Evolutionary conservation across 1,284 basidiomycete genomes (phyloP).

Genomic region (Singerocomus inundabilis): DNA sequence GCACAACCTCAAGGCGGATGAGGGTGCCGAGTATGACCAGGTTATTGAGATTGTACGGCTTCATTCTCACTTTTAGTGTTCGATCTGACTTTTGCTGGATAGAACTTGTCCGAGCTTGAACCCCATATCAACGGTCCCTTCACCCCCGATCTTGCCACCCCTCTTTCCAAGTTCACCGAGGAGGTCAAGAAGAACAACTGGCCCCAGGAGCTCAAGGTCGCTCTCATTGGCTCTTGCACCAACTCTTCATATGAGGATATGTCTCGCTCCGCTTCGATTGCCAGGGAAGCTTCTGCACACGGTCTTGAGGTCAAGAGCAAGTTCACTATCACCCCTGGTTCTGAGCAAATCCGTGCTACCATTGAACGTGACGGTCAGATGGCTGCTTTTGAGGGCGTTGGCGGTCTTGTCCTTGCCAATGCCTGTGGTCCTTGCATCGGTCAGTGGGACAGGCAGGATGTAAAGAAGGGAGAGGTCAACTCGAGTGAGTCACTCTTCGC

Average conservation of each 20-base stretch:
- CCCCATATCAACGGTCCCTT: slow-evolving; percentile 99
- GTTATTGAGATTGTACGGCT: slow-evolving; percentile 82
- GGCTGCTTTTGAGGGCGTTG: slow-evolving; percentile 80
- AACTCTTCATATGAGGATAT: slow-evolving; percentile 99
- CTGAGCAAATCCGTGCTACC: slow-evolving; percentile 97
- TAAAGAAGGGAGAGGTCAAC: slow-evolving; percentile 96
- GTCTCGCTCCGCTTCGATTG: slow-evolving; percentile 95
- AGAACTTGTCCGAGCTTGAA: slow-evolving; percentile 96
- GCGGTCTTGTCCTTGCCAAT: slow-evolving; percentile 95
- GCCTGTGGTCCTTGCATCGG: slow-evolving; percentile 99
- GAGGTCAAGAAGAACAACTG: slow-evolving; percentile 96
- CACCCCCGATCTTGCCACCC: slow-evolving; percentile 94
- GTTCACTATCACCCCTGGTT: slow-evolving; percentile 98
- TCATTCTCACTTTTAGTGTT: neutral
- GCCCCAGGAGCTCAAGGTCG: slow-evolving; percentile 97
- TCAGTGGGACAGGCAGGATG: slow-evolving; percentile 97
- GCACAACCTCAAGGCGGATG: slow-evolving; percentile 90
- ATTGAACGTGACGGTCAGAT: slow-evolving; percentile 97
- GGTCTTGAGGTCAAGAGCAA: slow-evolving; percentile 89
- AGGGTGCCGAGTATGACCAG: slow-evolving; percentile 92
- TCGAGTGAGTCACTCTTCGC: slow-evolving; percentile 60
- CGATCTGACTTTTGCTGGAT: slow-evolving; percentile 1
- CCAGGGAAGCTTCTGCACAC: slow-evolving; percentile 82
- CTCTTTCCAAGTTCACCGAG: slow-evolving; percentile 92
- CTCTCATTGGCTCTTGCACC: slow-evolving; percentile 98